These are phyloP conservation scores for Colletotrichum horii DNA, from an alignment of 2,329 filamentous ascomycete genomes.

Conservation along the genomic window DNA sequence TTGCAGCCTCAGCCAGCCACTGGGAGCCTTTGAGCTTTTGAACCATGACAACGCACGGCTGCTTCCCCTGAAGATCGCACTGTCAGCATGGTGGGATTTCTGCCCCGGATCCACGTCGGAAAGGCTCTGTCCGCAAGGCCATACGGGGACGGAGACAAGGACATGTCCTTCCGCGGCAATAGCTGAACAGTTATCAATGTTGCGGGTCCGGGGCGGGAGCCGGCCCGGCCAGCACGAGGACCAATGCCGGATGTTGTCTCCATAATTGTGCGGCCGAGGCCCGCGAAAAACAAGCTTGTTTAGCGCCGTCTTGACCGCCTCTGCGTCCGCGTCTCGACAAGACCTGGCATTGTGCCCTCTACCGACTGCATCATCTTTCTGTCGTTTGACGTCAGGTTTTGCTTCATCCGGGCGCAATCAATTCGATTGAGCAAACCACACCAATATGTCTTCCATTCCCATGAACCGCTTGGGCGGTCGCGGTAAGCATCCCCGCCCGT, in stretches of 20 bases:
- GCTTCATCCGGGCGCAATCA: not conserved
- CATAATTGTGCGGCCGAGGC: conserved; percentile 10
- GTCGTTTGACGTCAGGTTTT: not conserved
- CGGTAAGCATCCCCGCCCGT: conserved; percentile 13
- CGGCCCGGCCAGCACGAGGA: not conserved
- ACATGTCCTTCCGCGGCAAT: not conserved
- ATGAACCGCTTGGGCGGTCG: conserved; percentile 24
- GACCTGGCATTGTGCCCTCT: not conserved
- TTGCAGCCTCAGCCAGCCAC: not conserved
- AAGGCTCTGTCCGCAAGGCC: not conserved
- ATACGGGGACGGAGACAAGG: not conserved
- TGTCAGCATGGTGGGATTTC: not conserved
- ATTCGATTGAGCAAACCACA: not conserved
- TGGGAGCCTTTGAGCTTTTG: not conserved
- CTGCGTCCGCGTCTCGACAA: not conserved
- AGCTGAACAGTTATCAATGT: not conserved
- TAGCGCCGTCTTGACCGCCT: conserved; percentile 16
- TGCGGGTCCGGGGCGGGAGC: not conserved
- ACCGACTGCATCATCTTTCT: not conserved
- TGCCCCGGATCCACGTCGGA: not conserved
- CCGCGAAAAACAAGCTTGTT: conserved; percentile 19
- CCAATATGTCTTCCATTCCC: conserved; percentile 18
- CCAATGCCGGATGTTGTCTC: not conserved
- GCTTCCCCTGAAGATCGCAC: not conserved
- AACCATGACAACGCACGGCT: not conserved